phyloP scores from a whole-genome alignment of 2,329 filamentous ascomycete species.

The Torrubiella hemipterigena region DNA sequence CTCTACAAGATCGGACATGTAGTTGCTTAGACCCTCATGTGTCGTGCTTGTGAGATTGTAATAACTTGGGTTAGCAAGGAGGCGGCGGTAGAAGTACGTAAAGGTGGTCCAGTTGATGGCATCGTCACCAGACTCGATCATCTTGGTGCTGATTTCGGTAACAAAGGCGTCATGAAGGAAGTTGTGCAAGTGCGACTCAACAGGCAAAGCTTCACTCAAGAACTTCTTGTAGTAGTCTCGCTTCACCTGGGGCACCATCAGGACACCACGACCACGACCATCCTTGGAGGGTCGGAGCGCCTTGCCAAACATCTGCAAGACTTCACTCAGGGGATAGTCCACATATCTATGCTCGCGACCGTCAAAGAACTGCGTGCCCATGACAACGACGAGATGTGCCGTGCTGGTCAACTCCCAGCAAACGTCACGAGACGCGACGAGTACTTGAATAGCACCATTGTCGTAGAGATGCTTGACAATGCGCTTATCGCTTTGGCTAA shows the following conservation, averaged over 20 bases:
- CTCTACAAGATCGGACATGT: slow-evolving; percentile 90
- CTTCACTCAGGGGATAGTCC: slow-evolving; percentile 87
- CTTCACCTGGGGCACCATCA: slow-evolving; percentile 92
- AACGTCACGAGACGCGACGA: slow-evolving; percentile 68
- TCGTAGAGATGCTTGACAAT: slow-evolving; percentile 90
- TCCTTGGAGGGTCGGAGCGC: slow-evolving; percentile 70
- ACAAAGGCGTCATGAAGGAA: slow-evolving; percentile 95
- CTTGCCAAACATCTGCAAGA: slow-evolving; percentile 97
- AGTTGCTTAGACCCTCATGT: slow-evolving; percentile 85
- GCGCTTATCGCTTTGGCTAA: slow-evolving; percentile 78
- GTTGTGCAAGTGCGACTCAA: slow-evolving; percentile 86
- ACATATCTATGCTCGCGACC: slow-evolving; percentile 94
- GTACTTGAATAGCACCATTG: slow-evolving; percentile 78
- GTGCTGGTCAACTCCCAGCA: slow-evolving; percentile 90
- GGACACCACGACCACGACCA: slow-evolving; percentile 74
- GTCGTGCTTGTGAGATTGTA: slow-evolving; percentile 83
- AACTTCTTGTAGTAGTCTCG: slow-evolving; percentile 99
- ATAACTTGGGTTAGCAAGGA: slow-evolving; percentile 92
- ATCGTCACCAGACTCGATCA: slow-evolving; percentile 89
- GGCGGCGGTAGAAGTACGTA: slow-evolving; percentile 92
- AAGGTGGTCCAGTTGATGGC: slow-evolving; percentile 98
- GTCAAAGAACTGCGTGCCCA: slow-evolving; percentile 97
- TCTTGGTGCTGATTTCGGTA: slow-evolving; percentile 91
- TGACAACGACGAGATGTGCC: slow-evolving; percentile 85
- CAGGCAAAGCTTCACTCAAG: slow-evolving; percentile 85